Base-by-base conservation (phyloP, 495 filamentous ascomycete species). In the Articulospora tetracladia region DNA sequence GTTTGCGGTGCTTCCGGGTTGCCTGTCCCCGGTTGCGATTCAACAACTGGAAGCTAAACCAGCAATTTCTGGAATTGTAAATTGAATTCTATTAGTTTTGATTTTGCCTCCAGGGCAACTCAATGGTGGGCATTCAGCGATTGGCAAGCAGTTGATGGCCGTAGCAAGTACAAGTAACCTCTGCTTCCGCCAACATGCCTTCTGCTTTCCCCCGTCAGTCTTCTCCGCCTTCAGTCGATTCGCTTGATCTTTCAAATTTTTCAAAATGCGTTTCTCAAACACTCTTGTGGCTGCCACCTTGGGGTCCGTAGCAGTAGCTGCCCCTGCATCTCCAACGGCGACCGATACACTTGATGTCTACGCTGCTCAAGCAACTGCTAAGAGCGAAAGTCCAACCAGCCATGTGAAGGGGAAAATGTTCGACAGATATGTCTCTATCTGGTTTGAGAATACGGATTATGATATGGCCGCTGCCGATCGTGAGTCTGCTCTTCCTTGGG, bases 361-460 rank as follows among this genome's bases (percentile, higher is more conserved):
- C 22, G 63, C 63, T 34, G 66, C 66, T 50, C 60, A 63, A 57
- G 74, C 74, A 19, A 76, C 75, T 24, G 70, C 72, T 1, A 57
- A 65, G 63, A 72, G 73, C 8, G 41, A 57, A 50, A 83, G 80
- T 30, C 84, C 86, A 17, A 80, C 78, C 17, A 84, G 80, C 53
- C 71, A 83, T 66, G 86, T 91, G 53, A 67, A 77, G 62, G 88
- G 88, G 50, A 76, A 80, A 58, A 83, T 77, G 2, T 92, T 91
- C 63, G 76, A 90, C 70, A 79, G 85, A 12, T 83, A 90, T 62
- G 78, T 83, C 44, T 79, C 82, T 60, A 83, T 92, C 68, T 90
- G 86, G 86, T 77, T 91, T 20, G 88, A 91, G 74, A 92, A 91
- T 67, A 86, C 83, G 47, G 85, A 90, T 74, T 78, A 76, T 58